These are phyloP conservation scores for Lichtheimia hyalospora DNA, from an alignment of 371 early-diverging fungal species.

Conservation along the genomic window DNA sequence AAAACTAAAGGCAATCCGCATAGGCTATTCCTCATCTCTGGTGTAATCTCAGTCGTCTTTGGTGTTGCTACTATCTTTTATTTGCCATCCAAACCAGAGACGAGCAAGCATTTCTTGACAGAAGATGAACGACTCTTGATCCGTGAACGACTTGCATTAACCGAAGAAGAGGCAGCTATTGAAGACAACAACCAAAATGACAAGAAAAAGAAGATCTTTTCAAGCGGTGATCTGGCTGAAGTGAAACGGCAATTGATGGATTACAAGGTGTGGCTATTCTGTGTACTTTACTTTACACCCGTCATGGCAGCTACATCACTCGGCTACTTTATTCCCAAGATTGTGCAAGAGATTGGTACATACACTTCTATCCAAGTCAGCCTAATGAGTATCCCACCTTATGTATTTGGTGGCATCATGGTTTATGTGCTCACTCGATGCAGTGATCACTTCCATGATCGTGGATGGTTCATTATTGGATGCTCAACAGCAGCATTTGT, in stretches of 20 bases:
- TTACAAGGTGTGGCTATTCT: slow-evolving; percentile 47
- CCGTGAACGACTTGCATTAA: slow-evolving; percentile 17
- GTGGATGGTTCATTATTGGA: slow-evolving; percentile 51
- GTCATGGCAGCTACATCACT: slow-evolving; percentile 56
- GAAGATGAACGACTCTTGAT: slow-evolving; percentile 33
- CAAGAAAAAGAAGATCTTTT: slow-evolving; percentile 6
- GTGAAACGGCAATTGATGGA: slow-evolving; percentile 29
- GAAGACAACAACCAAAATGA: slow-evolving; percentile 2
- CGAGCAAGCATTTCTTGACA: slow-evolving; percentile 36
- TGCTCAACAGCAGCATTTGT: slow-evolving; percentile 30
- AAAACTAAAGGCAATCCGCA: not conserved
- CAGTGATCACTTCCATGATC: slow-evolving; percentile 32
- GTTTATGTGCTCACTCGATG: slow-evolving; percentile 36
- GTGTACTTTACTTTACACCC: slow-evolving; percentile 44
- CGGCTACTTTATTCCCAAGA: slow-evolving; percentile 49
- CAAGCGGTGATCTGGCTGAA: slow-evolving; percentile 15
- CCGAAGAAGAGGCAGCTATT: not conserved
- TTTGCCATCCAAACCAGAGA: slow-evolving; percentile 43
- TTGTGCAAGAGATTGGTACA: slow-evolving; percentile 44
- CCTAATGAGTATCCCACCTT: slow-evolving; percentile 49
- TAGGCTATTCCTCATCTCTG: slow-evolving; percentile 44
- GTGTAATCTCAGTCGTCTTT: slow-evolving; percentile 35
- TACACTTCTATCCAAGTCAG: slow-evolving; percentile 48
- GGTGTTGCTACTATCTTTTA: slow-evolving; percentile 40
- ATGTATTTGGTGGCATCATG: slow-evolving; percentile 45